phyloP scores from a whole-genome alignment of 225 moss, liverwort and hornwort species.

The Bryum argenteum region DNA sequence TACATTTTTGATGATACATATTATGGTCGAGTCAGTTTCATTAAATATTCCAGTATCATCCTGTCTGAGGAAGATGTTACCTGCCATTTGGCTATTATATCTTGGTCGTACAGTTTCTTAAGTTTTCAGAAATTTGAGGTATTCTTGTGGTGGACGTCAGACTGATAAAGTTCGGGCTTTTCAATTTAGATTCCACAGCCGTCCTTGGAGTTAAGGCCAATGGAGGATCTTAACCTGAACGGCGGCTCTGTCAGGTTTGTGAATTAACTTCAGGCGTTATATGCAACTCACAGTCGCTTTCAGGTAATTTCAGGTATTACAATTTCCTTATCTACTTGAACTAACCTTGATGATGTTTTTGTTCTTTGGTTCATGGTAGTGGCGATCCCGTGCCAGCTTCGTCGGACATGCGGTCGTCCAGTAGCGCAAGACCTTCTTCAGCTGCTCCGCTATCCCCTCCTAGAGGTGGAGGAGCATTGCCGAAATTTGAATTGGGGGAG shows the following conservation, averaged over 20 bases:
- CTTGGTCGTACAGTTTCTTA: slow-evolving; percentile 4
- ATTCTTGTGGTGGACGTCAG: slow-evolving; percentile 4
- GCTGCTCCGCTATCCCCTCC: slow-evolving; percentile 63
- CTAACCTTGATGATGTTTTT: slow-evolving; percentile 28
- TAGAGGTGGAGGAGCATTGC: slow-evolving; percentile 68
- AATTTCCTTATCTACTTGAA: slow-evolving; percentile 12
- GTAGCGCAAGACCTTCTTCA: slow-evolving; percentile 48
- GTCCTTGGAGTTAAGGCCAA: slow-evolving; percentile 43
- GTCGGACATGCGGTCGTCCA: slow-evolving; percentile 51
- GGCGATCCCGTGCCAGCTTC: slow-evolving; percentile 39
- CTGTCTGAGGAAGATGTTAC: neutral
- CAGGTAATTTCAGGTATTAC: neutral
- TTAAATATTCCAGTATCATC: neutral
- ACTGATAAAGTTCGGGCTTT: slow-evolving; percentile 11
- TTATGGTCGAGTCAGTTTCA: neutral
- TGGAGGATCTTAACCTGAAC: slow-evolving; percentile 68
- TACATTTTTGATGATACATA: neutral
- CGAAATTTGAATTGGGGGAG: slow-evolving; percentile 61
- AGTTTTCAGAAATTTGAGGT: neutral
- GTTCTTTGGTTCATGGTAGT: slow-evolving; percentile 29
- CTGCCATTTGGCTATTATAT: slow-evolving; percentile 5
- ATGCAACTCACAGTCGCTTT: neutral
- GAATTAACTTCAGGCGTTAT: neutral
- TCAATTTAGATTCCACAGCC: slow-evolving; percentile 36
- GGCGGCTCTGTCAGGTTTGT: slow-evolving; percentile 60